A percentile compares a stretch with the other conserved stretches of the same genome.
Evolutionary conservation across 805 yeast genomes (phyloP).

Genomic region (Cyberlindnera euphorbiae): DNA sequence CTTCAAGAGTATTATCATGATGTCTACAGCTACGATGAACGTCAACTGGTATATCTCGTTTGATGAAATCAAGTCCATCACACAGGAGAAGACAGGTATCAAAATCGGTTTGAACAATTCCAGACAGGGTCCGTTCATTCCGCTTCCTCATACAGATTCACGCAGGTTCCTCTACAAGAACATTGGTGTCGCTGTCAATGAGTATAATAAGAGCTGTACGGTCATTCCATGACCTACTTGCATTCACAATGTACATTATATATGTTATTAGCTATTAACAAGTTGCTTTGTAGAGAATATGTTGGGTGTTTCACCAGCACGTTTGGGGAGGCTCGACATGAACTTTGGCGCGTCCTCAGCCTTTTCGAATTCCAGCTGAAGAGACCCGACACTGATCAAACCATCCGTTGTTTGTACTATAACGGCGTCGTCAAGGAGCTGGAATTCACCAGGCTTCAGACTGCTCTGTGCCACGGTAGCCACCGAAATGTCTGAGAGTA

Average conservation of each 20-base stretch:
- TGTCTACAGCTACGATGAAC: conserved; percentile 54
- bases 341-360: conserved; percentile 44
- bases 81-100: conserved; percentile 77
- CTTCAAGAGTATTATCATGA: conserved; percentile 60
- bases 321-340: conserved; percentile 37
- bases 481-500: conserved; percentile 36
- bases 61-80: conserved; percentile 61
- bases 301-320: conserved; percentile 35
- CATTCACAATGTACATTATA: not conserved
- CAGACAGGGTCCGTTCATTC: conserved; percentile 68
- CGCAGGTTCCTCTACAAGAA: conserved; percentile 63
- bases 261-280: not conserved
- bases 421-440: conserved; percentile 23
- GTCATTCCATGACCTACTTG: conserved; percentile 31
- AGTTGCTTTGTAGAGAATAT: conserved; percentile 6
- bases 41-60: conserved; percentile 71
- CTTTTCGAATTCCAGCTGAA: conserved; percentile 54
- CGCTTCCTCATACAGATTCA: conserved; percentile 63
- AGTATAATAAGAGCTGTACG: conserved; percentile 68
- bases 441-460: conserved; percentile 29
- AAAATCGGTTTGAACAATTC: conserved; percentile 54
- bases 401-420: conserved; percentile 43
- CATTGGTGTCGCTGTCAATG: conserved; percentile 76
- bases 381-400: conserved; percentile 27
- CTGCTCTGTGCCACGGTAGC: not conserved